phyloP scores from a whole-genome alignment of 164 flowering plant genomes.

The Houttuynia cordata region DNA sequence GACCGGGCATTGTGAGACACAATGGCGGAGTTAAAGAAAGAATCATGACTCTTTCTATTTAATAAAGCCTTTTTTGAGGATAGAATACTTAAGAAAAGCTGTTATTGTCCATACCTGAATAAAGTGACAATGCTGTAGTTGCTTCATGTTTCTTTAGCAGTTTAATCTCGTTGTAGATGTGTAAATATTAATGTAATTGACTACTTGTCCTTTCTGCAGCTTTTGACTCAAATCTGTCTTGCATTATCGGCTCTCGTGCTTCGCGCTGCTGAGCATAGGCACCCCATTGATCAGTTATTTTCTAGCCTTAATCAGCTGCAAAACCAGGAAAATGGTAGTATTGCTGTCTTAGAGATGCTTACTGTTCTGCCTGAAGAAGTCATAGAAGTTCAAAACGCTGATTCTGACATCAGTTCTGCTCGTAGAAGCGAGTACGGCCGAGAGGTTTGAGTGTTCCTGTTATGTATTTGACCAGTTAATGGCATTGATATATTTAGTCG shows the following conservation, averaged over 20 bases:
- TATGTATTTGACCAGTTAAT: neutral
- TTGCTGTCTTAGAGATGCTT: slow-evolving; percentile 85
- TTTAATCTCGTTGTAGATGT: no score
- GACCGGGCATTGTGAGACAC: no score
- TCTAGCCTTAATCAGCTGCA: slow-evolving; percentile 69
- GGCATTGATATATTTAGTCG: neutral
- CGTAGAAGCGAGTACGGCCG: slow-evolving; percentile 50
- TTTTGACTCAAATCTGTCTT: slow-evolving; percentile 91
- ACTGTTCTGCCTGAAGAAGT: slow-evolving; percentile 94
- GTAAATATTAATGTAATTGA: neutral
- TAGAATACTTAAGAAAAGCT: no score
- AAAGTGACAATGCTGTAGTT: no score
- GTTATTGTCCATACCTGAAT: no score
- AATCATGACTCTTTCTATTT: no score
- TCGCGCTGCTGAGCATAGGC: slow-evolving; percentile 53
- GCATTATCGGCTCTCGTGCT: slow-evolving; percentile 78
- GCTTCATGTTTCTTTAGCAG: no score
- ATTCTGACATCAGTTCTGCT: slow-evolving; percentile 35
- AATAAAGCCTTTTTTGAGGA: no score
- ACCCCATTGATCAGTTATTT: slow-evolving; percentile 76
- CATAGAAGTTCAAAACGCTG: slow-evolving; percentile 42
- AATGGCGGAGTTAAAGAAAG: no score
- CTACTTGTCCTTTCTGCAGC: slow-evolving; percentile 34
- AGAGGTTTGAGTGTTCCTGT: slow-evolving; percentile 42
- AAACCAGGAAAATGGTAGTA: slow-evolving; percentile 50